Base-by-base conservation (phyloP, 2,329 filamentous ascomycete genomes). In the Epichloe elymi region DNA sequence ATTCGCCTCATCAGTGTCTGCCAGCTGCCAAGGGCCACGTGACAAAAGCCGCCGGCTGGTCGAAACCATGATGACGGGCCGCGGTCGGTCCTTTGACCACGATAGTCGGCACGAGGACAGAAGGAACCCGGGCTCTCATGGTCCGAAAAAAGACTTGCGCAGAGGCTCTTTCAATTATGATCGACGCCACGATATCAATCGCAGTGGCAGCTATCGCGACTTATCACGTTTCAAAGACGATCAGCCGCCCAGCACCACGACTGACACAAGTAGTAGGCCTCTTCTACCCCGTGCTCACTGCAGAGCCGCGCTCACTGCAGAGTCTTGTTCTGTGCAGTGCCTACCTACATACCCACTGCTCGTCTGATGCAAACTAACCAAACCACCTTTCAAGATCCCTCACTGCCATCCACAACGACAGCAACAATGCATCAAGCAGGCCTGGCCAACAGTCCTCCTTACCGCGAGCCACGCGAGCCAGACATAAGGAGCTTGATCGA, bases 401-500 rank as follows among this genome's bases (percentile, higher is more conserved):
- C 44, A 19, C 47, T 49, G 36, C 41, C 40, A 51, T 39, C 48
- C n/a, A 19, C 46, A 39, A 26, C 33, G 20, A 37, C 42, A 5
- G 26, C 48, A 36, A 47, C 20, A n/a, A 44, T 47, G n/a, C 30
- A 44, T 38, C 53, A 53, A 38, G 1, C 44, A 39, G 43, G 44
- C 42, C 3, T 46, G 38, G 40, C 20, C 45, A 43, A 26, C 48
- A n/a, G 19, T 10, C 19, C 38, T 30, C 30, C 30, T 15, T 20
- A 35, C 19, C 19, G n/a, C 8, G 49, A 50, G 11, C 11, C 26
- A 15, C 19, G n/a, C 8, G 49, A 50, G 11, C 11, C 26, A 15
- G 49, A 56, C 3, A 48, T 55, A 39, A 58, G 48, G 40, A 26
- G 12, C 2, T 12, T 63, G 2, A 51, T 56, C 15, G 57, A 61